Base-by-base conservation (phyloP, 164 flowering plant species). In the Liquidambar formosana region DNA sequence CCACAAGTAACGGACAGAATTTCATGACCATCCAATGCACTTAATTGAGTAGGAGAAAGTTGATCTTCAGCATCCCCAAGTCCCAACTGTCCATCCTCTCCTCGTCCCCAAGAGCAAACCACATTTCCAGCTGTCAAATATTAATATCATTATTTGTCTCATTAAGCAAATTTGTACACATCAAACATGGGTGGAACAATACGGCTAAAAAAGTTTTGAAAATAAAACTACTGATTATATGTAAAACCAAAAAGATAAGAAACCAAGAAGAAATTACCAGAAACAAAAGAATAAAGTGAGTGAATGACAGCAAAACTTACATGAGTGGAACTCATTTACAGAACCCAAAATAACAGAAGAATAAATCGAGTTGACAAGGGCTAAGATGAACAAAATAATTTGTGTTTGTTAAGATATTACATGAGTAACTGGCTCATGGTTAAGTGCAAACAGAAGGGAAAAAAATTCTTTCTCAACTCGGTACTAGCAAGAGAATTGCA, bases 31-130 rank as follows among this genome's bases (percentile, higher is more conserved):
- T 91, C 94, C 77, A 95, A 69, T 58, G 94, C 92, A 77, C 89
- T 91, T 83, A 93, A 47, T 60, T 81, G 86, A 38, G 94, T 90
- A 14, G 99, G 99, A 59, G 73, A 75, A 65, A 81, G 76, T 16
- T 93, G 88, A 77, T 95, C 99, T 78, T 93, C 99, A 54, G 99
- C 97, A 82, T 93, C 93, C 23, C 99, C 99, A 74, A 81, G 99
- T 53, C 99, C 99, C 75, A 95, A 75, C 64, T 95, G 99, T 5
- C 99, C 99, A 78, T 95, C 99, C 82, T 95, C 99, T 76, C 99
- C 99, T 70, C 97, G 79, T 63, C 99, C 99, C 99, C 99, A 95
- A 18, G 99, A 91, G 78, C 94, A 91, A 67, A 88, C 84, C 74
- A 84, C 65, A 78, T 84, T 86, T 47, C 92, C 97, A 82, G 94